These are phyloP conservation scores for Amanita muscaria DNA, from an alignment of 768 basidiomycete genomes.

Conservation along the genomic window DNA sequence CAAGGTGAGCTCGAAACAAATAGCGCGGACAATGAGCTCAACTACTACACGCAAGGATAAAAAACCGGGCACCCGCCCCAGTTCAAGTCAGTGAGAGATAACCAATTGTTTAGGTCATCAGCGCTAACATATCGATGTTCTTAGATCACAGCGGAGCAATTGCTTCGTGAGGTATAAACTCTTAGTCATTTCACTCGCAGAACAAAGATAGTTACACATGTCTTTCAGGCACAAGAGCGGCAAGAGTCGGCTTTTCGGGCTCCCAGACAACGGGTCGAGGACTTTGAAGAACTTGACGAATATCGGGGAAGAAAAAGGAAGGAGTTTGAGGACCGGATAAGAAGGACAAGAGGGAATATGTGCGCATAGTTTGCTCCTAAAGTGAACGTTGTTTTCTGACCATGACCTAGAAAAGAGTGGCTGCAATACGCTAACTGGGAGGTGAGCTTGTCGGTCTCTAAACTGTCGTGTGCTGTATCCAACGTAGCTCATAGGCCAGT, in stretches of 20 bases:
- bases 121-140: neutral
- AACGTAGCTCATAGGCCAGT: slow-evolving; percentile 51
- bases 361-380: slow-evolving; percentile 23
- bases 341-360: slow-evolving; percentile 76
- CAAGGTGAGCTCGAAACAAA: slow-evolving; percentile 37
- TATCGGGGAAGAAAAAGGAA: slow-evolving; percentile 88
- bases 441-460: slow-evolving; percentile 24
- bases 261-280: slow-evolving; percentile 92
- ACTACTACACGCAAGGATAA: slow-evolving; percentile 54
- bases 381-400: neutral
- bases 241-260: slow-evolving; percentile 90
- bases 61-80: slow-evolving; percentile 93
- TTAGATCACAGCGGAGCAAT: slow-evolving; percentile 97
- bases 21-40: slow-evolving; percentile 3
- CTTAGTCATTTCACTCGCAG: no score
- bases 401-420: slow-evolving; percentile 65
- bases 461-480: no score
- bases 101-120: neutral
- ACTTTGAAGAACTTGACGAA: slow-evolving; percentile 84
- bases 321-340: slow-evolving; percentile 87
- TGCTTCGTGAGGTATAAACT: slow-evolving; percentile 86
- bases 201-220: neutral
- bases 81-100: slow-evolving; percentile 56
- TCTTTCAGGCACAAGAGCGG: slow-evolving; percentile 81
- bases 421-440: slow-evolving; percentile 83